Conservation (phyloP, 805 yeast species). For the Kurtzmaniella cleridarum region DNA sequence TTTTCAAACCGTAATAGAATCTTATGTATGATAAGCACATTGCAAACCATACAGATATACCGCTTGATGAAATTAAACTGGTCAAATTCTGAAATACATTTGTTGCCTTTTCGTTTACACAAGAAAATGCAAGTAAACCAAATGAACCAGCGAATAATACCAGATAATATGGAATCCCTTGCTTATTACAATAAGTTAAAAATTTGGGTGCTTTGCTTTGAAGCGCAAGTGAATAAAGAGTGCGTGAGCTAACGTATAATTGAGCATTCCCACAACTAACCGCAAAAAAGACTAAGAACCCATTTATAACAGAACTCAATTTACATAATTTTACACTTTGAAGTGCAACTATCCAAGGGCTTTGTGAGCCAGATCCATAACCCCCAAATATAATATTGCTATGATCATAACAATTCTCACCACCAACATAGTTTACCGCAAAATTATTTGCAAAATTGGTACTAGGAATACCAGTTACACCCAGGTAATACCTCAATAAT, state of each 20-base stretch:
- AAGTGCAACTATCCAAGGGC: conserved; percentile 42
- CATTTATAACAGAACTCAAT: conserved; percentile 36
- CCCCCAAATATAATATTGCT: conserved; percentile 24
- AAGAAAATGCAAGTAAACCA: conserved; percentile 55
- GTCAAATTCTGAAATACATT: conserved; percentile 62
- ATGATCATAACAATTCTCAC: conserved; percentile 22
- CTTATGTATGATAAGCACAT: conserved; percentile 61
- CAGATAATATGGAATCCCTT: conserved; percentile 70
- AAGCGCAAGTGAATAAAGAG: conserved; percentile 37
- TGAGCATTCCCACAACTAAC: conserved; percentile 43
- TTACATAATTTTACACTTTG: conserved; percentile 34
- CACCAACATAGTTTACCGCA: conserved; percentile 32
- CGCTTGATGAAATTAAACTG: conserved; percentile 66
- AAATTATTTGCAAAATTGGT: conserved; percentile 16
- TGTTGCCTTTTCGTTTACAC: conserved; percentile 54
- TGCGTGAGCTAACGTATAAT: conserved; percentile 38
- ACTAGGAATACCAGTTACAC: conserved; percentile 23
- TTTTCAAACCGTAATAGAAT: conserved; percentile 56
- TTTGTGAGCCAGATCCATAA: conserved; percentile 35
- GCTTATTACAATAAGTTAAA: conserved; percentile 53
- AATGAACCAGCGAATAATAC: conserved; percentile 60
- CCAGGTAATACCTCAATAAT: conserved; percentile 48
- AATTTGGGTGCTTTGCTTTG: conserved; percentile 57
- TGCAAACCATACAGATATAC: conserved; percentile 75
- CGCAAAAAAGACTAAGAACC: conserved; percentile 41